Base-by-base conservation (phyloP, 331 rosid genomes). In the Stylosanthes scabra region DNA sequence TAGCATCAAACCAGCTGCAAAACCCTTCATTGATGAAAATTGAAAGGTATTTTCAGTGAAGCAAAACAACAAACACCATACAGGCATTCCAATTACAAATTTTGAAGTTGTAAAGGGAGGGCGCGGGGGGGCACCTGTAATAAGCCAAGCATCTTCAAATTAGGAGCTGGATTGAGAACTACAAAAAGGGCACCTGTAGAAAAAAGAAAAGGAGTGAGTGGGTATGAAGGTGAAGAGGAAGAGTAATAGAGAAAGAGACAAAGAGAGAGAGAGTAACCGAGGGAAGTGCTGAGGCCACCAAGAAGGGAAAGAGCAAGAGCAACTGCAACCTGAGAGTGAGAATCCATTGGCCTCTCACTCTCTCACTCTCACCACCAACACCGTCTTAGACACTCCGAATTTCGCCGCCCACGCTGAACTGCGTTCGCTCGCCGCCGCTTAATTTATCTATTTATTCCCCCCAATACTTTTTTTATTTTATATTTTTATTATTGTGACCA, bases 1-100 rank as follows among this genome's bases (percentile, higher is more conserved):
- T 50, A 95, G 82, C 99, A 95, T 95, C 76, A 95, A 82, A 76
- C 99, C 99, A 61, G 97, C 99, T 41, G 99, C 99, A 86, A 95
- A 95, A 68, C 97, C 99, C 99, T 95, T 82, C 68, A 70, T 97
- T 95, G 81, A 82, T 62, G 25, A 20, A 20, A 20, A 20, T 20
- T 31, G 37, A 2, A 31, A 31, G 37, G 37, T 39, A 56, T 55
- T 74, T 74, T 83, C 16, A 61, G 31, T 34, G 46, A 66, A 47
- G 50, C 56, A 14, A 59, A 61, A 5, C 59, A 63, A 70, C 46
- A 41, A 78, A 68, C n/a, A 27, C 3, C 64, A 78, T 25, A 29
- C 4, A 34, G 12, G 69, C 14, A 64, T 49, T 57, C 56, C 54
- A 52, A 31, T 31, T 31, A 3, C 59, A 47, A 39, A 79, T 2